Conservation (phyloP, 768 basidiomycete species). For the Cystobasidium ongulense region DNA sequence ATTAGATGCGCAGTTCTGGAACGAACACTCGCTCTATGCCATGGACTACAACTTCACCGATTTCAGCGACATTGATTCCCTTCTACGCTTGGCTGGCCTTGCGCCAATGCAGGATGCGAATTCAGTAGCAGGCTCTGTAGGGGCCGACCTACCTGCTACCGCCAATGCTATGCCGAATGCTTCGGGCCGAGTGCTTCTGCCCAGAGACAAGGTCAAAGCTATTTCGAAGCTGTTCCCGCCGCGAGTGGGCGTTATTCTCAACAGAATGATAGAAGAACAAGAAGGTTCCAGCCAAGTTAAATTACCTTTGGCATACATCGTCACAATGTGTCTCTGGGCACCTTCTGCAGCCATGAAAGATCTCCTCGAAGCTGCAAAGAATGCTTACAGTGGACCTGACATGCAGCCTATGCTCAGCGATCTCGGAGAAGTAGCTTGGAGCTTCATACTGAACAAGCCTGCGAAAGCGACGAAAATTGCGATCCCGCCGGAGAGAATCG, state of each 20-base stretch:
- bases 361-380: neutral
- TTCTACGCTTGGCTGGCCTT: neutral
- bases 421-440: neutral
- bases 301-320: neutral
- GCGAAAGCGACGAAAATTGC: neutral
- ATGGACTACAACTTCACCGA: conserved; percentile 1
- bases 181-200: neutral
- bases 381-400: neutral
- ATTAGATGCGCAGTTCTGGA: neutral
- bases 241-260: neutral
- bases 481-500: neutral
- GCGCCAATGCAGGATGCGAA: neutral
- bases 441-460: neutral
- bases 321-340: neutral
- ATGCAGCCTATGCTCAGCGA: neutral
- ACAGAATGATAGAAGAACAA: neutral
- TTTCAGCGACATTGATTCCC: neutral
- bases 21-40: neutral
- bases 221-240: neutral
- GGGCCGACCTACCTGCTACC: neutral
- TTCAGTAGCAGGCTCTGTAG: neutral
- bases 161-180: neutral
- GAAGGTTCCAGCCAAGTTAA: neutral
- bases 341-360: neutral
- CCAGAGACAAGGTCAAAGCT: neutral